Evolutionary conservation across 1,284 basidiomycete genomes (phyloP).

Genomic region (Ustilago xerochloae): DNA sequence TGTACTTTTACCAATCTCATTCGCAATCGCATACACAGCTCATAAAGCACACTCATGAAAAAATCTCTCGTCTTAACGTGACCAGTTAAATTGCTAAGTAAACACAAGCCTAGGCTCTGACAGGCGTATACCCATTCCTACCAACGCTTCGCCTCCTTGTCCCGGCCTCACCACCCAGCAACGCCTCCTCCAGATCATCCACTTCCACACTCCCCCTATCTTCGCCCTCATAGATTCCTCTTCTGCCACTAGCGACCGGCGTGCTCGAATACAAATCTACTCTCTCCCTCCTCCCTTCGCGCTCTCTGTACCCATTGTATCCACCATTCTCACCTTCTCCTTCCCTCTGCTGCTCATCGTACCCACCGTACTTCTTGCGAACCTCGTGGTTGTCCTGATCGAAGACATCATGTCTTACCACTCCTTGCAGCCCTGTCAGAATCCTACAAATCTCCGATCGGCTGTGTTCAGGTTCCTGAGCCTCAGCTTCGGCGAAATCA

Average conservation of each 20-base stretch:
- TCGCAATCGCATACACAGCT: slow-evolving; percentile 10
- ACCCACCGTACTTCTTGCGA: slow-evolving; percentile 22
- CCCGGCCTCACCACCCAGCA: slow-evolving; percentile 19
- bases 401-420: slow-evolving; percentile 39
- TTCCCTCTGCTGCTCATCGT: slow-evolving; percentile 3
- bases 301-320: slow-evolving; percentile 2
- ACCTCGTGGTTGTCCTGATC: slow-evolving; percentile 35
- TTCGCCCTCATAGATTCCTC: slow-evolving; percentile 4
- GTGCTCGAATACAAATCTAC: slow-evolving; percentile 24
- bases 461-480: slow-evolving; percentile 40
- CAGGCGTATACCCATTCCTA: slow-evolving; percentile 32
- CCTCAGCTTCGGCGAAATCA: slow-evolving; percentile 52
- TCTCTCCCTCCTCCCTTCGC: slow-evolving; percentile 1
- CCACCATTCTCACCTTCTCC: neutral
- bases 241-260: slow-evolving; percentile 9
- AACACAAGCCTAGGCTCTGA: slow-evolving; percentile 3
- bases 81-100: too few relatives aligned
- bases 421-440: slow-evolving; percentile 40
- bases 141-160: slow-evolving; percentile 21
- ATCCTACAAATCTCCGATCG: slow-evolving; percentile 48
- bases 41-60: neutral
- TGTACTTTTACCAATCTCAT: slow-evolving; percentile 31
- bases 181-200: slow-evolving; percentile 31
- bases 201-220: slow-evolving; percentile 9
- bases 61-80: too few relatives aligned